phyloP scores from a whole-genome alignment of 1,139 yeast genomes.

The Protomyces gravidus region DNA sequence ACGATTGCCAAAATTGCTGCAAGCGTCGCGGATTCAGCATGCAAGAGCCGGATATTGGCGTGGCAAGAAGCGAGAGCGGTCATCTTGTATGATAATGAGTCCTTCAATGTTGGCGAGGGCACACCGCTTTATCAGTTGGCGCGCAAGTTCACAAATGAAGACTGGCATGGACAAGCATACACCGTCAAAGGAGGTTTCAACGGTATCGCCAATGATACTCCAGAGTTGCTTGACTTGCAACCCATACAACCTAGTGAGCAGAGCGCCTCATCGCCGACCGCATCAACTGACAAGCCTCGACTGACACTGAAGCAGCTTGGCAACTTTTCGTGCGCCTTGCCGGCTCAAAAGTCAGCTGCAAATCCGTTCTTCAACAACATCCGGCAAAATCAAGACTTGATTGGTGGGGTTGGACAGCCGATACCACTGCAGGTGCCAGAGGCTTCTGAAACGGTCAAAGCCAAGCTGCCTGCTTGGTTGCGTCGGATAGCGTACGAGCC shows the following conservation, averaged over 20 bases:
- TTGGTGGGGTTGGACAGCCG: conserved; percentile 34
- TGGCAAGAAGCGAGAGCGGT: conserved; percentile 40
- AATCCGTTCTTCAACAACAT: conserved; percentile 35
- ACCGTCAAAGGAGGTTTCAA: conserved; percentile 39
- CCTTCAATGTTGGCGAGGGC: conserved; percentile 23
- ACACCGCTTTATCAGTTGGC: conserved; percentile 32
- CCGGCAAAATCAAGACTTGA: conserved; percentile 34
- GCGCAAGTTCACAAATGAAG: conserved; percentile 36
- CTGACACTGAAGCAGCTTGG: conserved; percentile 3
- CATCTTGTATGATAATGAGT: conserved; percentile 50
- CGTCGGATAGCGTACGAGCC: conserved; percentile 37
- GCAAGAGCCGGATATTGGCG: conserved; percentile 35
- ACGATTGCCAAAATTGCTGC: conserved; percentile 36
- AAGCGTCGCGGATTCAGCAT: neutral
- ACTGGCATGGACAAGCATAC: conserved; percentile 37
- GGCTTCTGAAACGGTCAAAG: conserved; percentile 24
- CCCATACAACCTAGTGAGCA: neutral
- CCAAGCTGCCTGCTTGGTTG: conserved; percentile 42
- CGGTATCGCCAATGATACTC: conserved; percentile 5
- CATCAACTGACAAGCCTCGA: neutral
- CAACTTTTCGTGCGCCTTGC: conserved; percentile 4
- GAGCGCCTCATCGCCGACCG: neutral
- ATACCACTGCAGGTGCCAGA: conserved; percentile 33
- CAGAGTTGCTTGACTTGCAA: conserved; percentile 1
- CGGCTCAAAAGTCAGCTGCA: conserved; percentile 17